phyloP scores from a whole-genome alignment of 2,329 filamentous ascomycete genomes.

The Xylaria sp. region DNA sequence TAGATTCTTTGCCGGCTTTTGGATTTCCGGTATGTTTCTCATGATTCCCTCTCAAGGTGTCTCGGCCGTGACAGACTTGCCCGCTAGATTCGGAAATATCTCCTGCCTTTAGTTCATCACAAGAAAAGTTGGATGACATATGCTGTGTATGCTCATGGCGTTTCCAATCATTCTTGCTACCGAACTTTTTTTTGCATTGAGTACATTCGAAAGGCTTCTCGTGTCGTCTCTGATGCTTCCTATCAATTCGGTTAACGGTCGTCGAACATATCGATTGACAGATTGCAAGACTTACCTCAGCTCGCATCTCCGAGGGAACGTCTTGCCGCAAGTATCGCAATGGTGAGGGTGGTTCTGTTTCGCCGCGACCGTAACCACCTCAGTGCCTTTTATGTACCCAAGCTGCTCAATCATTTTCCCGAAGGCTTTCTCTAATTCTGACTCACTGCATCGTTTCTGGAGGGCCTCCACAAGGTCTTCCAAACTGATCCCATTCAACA shows the following conservation, averaged over 20 bases:
- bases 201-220: slow-evolving; percentile 79
- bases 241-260: slow-evolving; percentile 34
- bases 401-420: slow-evolving; percentile 21
- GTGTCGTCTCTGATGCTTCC: slow-evolving; percentile 82
- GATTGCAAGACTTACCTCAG: slow-evolving; percentile 44
- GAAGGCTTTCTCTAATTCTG: too few relatives aligned
- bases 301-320: slow-evolving; percentile 48
- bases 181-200: slow-evolving; percentile 66
- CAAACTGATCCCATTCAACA: slow-evolving; percentile 1
- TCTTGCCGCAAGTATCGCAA: slow-evolving; percentile 43
- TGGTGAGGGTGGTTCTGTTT: slow-evolving; percentile 20
- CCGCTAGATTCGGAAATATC: slow-evolving; percentile 42
- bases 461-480: slow-evolving; percentile 25
- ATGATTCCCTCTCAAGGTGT: slow-evolving; percentile 60
- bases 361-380: neutral
- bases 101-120: slow-evolving; percentile 40
- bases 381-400: slow-evolving; percentile 25
- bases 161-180: slow-evolving; percentile 94
- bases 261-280: neutral
- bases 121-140: slow-evolving; percentile 67
- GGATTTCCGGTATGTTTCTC: slow-evolving; percentile 30
- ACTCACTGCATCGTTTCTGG: slow-evolving; percentile 3
- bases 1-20: slow-evolving; percentile 42
- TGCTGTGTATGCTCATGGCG: slow-evolving; percentile 82
- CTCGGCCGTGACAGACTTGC: slow-evolving; percentile 52